A percentile compares a stretch with the other conserved stretches of the same genome.
These are phyloP conservation scores for Austroboletus rostrupii DNA, from an alignment of 1,284 basidiomycete genomes.

Conservation along the genomic window DNA sequence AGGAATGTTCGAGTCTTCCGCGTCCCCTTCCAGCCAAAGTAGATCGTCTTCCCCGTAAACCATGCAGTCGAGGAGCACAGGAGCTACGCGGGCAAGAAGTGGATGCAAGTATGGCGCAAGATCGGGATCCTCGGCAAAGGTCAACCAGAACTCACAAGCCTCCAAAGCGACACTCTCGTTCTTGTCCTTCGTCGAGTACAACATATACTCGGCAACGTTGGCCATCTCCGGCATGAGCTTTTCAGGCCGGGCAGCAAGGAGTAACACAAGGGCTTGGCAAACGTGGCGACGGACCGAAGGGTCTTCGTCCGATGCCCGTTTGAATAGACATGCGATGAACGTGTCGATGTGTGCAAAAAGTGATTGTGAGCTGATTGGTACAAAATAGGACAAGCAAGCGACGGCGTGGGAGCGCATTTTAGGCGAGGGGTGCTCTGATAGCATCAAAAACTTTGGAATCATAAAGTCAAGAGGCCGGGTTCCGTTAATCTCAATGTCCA, in stretches of 20 bases:
- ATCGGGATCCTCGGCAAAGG: constrained; percentile 93
- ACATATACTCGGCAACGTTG: constrained; percentile 98
- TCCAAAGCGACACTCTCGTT: constrained; percentile 94
- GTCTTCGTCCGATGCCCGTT: constrained; percentile 90
- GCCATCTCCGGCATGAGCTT: constrained; percentile 95
- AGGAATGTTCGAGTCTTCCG: constrained; percentile 85
- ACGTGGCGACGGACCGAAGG: constrained; percentile 93
- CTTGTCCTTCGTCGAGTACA: constrained; percentile 96
- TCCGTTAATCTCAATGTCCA: constrained; percentile 90
- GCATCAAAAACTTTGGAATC: constrained; percentile 90
- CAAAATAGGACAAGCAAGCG: constrained; percentile 91
- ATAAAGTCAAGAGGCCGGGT: constrained; percentile 87
- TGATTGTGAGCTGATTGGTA: constrained; percentile 79
- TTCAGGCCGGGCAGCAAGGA: constrained; percentile 90
- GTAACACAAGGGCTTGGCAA: constrained; percentile 91
- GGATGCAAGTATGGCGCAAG: constrained; percentile 83
- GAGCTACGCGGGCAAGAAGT: constrained; percentile 84
- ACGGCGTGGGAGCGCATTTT: constrained; percentile 94
- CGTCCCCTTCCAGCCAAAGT: constrained; percentile 92
- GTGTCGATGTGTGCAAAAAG: constrained; percentile 87
- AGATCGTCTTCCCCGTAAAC: constrained; percentile 95
- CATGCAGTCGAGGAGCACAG: constrained; percentile 95
- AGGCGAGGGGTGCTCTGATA: constrained; percentile 78
- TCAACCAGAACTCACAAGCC: constrained; percentile 99
- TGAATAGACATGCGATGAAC: constrained; percentile 92